phyloP scores from a whole-genome alignment of 2,329 filamentous ascomycete species.

The Talaromyces piceae region DNA sequence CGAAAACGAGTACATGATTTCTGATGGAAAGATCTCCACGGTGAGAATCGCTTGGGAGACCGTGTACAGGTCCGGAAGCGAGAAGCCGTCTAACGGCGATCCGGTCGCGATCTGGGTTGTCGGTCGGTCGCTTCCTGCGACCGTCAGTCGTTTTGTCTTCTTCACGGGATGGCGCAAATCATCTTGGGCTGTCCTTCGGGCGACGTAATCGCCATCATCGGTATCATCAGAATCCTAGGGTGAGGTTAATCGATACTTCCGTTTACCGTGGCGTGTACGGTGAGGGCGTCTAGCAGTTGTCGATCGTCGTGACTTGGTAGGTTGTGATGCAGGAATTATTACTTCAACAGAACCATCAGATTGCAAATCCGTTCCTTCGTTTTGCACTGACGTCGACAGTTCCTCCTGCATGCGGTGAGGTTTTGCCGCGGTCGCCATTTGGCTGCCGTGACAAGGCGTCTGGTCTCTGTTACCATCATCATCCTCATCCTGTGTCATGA shows the following conservation, averaged over 20 bases:
- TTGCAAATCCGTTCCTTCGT: neutral
- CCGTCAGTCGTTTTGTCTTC: neutral
- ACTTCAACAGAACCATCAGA: neutral
- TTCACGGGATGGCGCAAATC: neutral
- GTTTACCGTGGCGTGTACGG: neutral
- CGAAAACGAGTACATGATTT: neutral
- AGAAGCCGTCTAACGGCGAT: neutral
- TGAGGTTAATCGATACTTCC: neutral
- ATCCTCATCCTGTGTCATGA: neutral
- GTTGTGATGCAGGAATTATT: neutral
- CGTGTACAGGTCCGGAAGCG: neutral
- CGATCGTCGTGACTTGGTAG: neutral
- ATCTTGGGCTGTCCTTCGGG: neutral
- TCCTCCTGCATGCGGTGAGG: neutral
- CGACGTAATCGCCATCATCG: neutral
- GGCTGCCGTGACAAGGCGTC: neutral
- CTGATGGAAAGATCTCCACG: neutral
- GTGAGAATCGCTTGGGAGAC: neutral
- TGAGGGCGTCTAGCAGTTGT: neutral
- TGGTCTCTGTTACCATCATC: neutral
- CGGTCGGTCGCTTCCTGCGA: neutral
- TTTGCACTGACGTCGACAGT: neutral
- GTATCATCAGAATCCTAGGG: neutral
- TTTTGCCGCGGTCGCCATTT: neutral
- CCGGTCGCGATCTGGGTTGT: neutral